Conservation (phyloP, 23 red algal genomes). For the Agarophyton chilense region DNA sequence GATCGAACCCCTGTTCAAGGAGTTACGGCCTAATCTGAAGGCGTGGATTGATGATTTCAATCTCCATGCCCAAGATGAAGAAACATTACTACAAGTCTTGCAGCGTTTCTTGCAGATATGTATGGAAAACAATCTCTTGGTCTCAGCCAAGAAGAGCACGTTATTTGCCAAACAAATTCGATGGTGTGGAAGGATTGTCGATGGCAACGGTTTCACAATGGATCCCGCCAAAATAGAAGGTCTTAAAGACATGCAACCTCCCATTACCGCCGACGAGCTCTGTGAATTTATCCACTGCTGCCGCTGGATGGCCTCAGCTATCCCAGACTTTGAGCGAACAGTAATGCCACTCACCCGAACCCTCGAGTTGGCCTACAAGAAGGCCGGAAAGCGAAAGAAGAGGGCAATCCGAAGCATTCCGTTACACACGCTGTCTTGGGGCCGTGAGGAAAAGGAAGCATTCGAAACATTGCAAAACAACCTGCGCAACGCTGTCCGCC, state of each 20-base stretch:
- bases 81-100: background rate
- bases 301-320: slow-evolving; percentile 29
- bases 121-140: background rate
- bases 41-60: slow-evolving; percentile 61
- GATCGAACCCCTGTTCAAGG: background rate
- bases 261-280: slow-evolving; percentile 38
- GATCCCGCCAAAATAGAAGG: background rate
- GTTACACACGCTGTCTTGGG: background rate
- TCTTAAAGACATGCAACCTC: slow-evolving; percentile 11
- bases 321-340: slow-evolving; percentile 2
- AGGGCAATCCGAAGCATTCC: background rate
- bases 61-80: slow-evolving; percentile 3
- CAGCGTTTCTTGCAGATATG: slow-evolving; percentile 4
- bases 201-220: background rate
- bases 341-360: background rate
- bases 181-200: slow-evolving; percentile 20
- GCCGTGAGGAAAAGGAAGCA: background rate
- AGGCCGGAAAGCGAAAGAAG: slow-evolving; percentile 17
- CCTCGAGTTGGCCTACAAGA: slow-evolving; percentile 13
- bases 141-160: background rate
- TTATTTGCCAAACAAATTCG: slow-evolving; percentile 7
- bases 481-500: background rate
- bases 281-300: slow-evolving; percentile 37
- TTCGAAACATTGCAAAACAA: background rate
- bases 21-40: background rate